These are phyloP conservation scores for Sphagnum magellanicum DNA, from an alignment of 228 moss, liverwort and hornwort species.

Conservation along the genomic window DNA sequence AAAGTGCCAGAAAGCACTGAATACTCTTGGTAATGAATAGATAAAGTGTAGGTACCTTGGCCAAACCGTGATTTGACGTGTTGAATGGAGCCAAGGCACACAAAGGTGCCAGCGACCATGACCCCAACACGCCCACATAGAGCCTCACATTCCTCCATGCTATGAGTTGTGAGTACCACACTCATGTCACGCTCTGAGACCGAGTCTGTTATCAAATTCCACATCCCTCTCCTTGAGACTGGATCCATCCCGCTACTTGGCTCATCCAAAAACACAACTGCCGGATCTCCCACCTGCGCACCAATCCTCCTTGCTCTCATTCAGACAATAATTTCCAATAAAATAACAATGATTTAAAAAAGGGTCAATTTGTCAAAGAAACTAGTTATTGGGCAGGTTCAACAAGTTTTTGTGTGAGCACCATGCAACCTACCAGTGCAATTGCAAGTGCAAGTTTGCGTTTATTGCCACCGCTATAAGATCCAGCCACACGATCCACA, in stretches of 20 bases:
- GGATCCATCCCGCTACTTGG: conserved; percentile 99
- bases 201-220: conserved; percentile 81
- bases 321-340: neutral
- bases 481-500: conserved; percentile 68
- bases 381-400: no score
- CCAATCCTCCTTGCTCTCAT: neutral
- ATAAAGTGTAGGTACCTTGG: conserved; percentile 33
- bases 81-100: conserved; percentile 84
- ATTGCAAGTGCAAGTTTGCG: conserved; percentile 90
- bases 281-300: conserved; percentile 84
- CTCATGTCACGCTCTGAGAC: conserved; percentile 64
- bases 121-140: conserved; percentile 88
- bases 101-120: conserved; percentile 82
- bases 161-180: conserved; percentile 92
- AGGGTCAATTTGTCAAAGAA: no score
- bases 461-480: conserved; percentile 95
- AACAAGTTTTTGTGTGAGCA: no score
- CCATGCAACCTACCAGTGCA: conserved; percentile 52
- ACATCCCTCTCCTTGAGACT: conserved; percentile 86
- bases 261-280: conserved; percentile 89
- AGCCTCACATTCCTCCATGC: conserved; percentile 99
- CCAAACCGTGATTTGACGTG: conserved; percentile 99
- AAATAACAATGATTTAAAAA: no score
- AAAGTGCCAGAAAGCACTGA: no score
- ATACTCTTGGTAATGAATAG: no score